Evolutionary conservation across 2,329 filamentous ascomycete genomes (phyloP).

Genomic region (Zymoseptoria ardabiliae): DNA sequence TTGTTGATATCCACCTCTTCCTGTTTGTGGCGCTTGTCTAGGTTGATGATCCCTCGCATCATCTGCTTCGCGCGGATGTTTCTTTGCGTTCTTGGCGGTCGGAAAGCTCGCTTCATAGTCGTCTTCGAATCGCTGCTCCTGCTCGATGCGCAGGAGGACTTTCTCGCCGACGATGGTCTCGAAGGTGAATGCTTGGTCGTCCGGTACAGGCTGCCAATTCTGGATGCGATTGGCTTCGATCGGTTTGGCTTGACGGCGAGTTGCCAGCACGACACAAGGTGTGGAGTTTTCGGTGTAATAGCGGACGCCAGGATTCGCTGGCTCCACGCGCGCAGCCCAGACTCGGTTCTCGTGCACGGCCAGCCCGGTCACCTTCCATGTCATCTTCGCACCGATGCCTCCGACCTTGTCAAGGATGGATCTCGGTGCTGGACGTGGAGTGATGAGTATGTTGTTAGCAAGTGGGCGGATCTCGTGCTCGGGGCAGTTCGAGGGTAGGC

Average conservation of each 20-base stretch:
- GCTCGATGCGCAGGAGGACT: conserved; percentile 71
- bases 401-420: conserved; percentile 75
- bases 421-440: conserved; percentile 64
- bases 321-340: conserved; percentile 77
- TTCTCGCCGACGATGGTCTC: conserved; percentile 84
- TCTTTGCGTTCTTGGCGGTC: conserved; percentile 55
- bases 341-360: conserved; percentile 70
- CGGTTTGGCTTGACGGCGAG: conserved; percentile 66
- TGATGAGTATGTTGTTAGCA: conserved; percentile 87
- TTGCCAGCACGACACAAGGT: conserved; percentile 75
- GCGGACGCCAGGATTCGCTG: conserved; percentile 58
- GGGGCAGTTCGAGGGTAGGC: conserved; percentile 54
- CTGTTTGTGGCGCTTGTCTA: not conserved
- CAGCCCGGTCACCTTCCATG: conserved; percentile 74
- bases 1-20: not conserved
- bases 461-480: conserved; percentile 71
- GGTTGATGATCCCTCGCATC: conserved; percentile 32
- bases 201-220: conserved; percentile 70
- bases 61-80: conserved; percentile 51
- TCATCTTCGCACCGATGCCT: conserved; percentile 74
- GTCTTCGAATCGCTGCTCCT: conserved; percentile 56
- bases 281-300: conserved; percentile 73
- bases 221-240: conserved; percentile 75
- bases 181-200: conserved; percentile 66
- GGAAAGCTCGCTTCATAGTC: conserved; percentile 57